These are phyloP conservation scores for Fusarium begoniae DNA, from an alignment of 2,329 filamentous ascomycete genomes.

Conservation along the genomic window DNA sequence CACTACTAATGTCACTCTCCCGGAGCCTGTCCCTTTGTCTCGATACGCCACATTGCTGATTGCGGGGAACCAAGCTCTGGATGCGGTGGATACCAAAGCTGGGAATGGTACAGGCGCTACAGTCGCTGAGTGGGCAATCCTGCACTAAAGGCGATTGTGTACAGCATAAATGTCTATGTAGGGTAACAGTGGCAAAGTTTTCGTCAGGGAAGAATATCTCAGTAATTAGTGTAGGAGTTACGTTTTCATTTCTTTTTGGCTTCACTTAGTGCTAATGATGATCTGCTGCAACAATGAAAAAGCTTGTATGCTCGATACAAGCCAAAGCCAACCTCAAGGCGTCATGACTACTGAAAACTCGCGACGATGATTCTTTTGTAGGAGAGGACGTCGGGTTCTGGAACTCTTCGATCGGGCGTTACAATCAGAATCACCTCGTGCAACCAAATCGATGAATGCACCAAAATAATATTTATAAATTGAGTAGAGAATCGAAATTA, in stretches of 20 bases:
- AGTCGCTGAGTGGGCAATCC: not conserved
- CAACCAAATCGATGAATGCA: too few species aligned
- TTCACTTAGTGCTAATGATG: not conserved
- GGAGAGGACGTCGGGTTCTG: too few species aligned
- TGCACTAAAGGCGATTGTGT: not conserved
- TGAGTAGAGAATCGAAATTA: not conserved
- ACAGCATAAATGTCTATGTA: not conserved
- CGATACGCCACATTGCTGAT: not conserved
- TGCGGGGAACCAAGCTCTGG: not conserved
- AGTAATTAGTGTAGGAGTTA: not conserved
- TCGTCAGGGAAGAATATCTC: not conserved
- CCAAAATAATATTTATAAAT: fast-evolving
- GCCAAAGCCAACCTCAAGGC: too few species aligned
- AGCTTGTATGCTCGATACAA: too few species aligned
- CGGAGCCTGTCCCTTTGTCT: not conserved
- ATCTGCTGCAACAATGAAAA: too few species aligned
- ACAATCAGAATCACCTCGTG: too few species aligned
- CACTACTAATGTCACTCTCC: not conserved
- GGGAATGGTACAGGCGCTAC: not conserved
- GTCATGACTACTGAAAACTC: too few species aligned
- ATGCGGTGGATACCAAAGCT: not conserved
- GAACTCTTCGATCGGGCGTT: too few species aligned
- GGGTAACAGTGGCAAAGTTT: fast-evolving
- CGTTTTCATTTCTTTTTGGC: too few species aligned
- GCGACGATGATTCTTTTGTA: fast-evolving